Evolutionary conservation across 306 rosid species (phyloP).

Genomic region (Quercus berberidifolia): DNA sequence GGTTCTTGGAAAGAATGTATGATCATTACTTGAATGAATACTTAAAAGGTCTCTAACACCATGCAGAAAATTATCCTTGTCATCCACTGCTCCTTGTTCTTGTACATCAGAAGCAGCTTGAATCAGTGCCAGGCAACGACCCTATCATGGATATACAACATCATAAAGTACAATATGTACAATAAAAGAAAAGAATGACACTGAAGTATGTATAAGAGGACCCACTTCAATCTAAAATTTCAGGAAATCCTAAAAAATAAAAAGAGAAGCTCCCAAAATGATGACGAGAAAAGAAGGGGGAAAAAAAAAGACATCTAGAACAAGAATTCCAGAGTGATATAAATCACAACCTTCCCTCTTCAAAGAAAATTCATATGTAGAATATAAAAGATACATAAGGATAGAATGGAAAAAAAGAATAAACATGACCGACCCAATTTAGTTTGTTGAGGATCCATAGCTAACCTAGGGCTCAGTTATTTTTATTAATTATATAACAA

Average conservation of each 20-base stretch:
- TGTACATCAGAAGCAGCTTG: constrained; percentile 94
- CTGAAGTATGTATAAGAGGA: not conserved
- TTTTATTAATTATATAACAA: not conserved
- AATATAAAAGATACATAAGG: too few species aligned
- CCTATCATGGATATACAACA: constrained; percentile 39
- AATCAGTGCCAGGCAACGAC: constrained; percentile 80
- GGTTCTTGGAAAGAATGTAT: constrained; percentile 1
- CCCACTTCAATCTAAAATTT: not conserved
- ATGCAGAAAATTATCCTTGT: constrained; percentile 86
- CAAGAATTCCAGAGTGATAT: not conserved
- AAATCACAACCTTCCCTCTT: not conserved
- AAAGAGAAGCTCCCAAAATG: not conserved
- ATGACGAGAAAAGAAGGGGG: not conserved
- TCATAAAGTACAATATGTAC: constrained; percentile 6
- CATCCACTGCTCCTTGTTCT: constrained; percentile 98
- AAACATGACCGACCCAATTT: too few species aligned
- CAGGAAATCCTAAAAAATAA: not conserved
- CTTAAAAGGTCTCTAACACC: constrained; percentile 92
- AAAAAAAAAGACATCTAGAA: not conserved
- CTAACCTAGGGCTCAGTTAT: too few species aligned
- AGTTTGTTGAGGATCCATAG: too few species aligned
- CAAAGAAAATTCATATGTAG: not conserved
- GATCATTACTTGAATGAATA: constrained; percentile 75
- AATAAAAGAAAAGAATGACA: not conserved
- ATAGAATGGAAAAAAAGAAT: too few species aligned